Evolutionary conservation across 176 grass and related monocot genomes (phyloP), one percentile per base, ranked within the genome.

Genomic region (Puccinellia tenuiflora): DNA sequence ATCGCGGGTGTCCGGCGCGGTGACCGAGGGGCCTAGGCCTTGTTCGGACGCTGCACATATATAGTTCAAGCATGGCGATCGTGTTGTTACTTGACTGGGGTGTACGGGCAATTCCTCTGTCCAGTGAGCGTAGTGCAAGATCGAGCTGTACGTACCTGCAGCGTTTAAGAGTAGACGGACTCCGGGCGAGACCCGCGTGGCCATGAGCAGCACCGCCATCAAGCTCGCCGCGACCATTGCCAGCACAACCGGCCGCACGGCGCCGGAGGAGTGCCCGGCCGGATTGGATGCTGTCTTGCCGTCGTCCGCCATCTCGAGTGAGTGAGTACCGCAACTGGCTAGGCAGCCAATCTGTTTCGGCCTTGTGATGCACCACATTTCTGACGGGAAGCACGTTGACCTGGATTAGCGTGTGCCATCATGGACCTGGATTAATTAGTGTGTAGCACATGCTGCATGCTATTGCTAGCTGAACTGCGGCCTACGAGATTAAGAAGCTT

Each of bases 1-100:
- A 39, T 93, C 91, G 28, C 64, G 64, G 9, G 74, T 51, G 16
- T 69, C 31, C 18, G 85, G 65, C 17, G 76, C 86, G 55, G 74
- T 64, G 46, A 55, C 42, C 21, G 45, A 15, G 35, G 55, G 48
- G 5, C 12, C 57, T 29, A 6, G 5, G 13, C 45, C 87, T 25
- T 75, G 15, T 0, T 56, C 37, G n/a, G 56, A 84, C 76, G 73
- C 86, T 87, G 18, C 69, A 45, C n/a, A n/a, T n/a, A n/a, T n/a
- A n/a, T 22, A 24, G 11, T 6, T 69, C 37, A 40, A 37, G 66
- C 35, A 69, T 69, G 37, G 7, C n/a, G 38, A 42, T 57, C 54
- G 54, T 57, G n/a, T 57, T 4, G 54, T 57, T 22, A 59, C 22
- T 24, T 56, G 21, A 22, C 33, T 34, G 2, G 33, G 33, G 33